Percentiles rank a stretch among this genome's conserved stretches.
Conservation (phyloP, 2,329 filamentous ascomycete genomes). For the Nemania diffusa region DNA sequence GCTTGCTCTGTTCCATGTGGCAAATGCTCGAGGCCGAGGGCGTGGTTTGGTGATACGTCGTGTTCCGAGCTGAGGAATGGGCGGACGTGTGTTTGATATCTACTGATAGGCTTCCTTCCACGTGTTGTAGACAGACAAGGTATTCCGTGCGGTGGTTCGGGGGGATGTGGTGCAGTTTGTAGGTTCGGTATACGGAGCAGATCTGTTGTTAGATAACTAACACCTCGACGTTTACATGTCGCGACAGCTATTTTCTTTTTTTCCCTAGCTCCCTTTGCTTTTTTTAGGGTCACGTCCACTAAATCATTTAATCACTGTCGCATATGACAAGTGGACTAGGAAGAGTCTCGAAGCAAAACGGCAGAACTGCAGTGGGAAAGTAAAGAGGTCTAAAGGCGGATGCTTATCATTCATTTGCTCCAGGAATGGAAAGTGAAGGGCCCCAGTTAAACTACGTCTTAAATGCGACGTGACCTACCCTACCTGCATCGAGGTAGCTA, state of each 20-base stretch:
- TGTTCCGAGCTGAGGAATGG: not conserved
- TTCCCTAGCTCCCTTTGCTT: not conserved
- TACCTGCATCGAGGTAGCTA: too few species aligned
- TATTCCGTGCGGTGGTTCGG: too few species aligned
- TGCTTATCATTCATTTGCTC: not conserved
- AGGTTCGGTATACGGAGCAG: not conserved
- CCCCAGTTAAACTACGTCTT: not conserved
- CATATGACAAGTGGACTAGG: not conserved
- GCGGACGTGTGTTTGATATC: not conserved
- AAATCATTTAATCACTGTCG: too few species aligned
- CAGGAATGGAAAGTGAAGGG: not conserved
- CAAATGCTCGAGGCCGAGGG: not conserved
- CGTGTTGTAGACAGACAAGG: too few species aligned
- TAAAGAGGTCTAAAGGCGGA: not conserved
- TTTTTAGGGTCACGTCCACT: not conserved
- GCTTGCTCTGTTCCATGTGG: not conserved
- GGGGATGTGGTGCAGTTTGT: not conserved
- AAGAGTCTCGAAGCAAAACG: not conserved
- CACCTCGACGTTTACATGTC: not conserved
- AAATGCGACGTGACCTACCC: not conserved
- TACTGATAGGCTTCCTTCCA: too few species aligned
- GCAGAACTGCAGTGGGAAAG: too few species aligned
- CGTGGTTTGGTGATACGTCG: not conserved
- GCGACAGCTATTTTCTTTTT: not conserved
- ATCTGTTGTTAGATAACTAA: not conserved